Evolutionary conservation across 2,329 filamentous ascomycete genomes (phyloP), one percentile per base, ranked within the genome.

Genomic region (Trichoderma brevicompactum): DNA sequence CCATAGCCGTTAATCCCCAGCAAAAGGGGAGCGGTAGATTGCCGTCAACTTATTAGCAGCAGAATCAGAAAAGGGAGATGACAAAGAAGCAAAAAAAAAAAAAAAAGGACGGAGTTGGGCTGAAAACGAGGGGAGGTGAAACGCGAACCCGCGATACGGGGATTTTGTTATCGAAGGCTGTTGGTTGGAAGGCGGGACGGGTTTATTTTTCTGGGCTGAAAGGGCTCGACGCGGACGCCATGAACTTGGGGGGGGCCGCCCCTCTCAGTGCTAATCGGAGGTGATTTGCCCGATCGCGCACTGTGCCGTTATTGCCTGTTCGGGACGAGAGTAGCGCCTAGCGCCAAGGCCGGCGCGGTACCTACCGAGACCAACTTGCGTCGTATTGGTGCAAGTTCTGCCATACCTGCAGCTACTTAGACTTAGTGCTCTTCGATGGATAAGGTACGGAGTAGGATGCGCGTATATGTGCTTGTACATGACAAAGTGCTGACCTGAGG

Each of bases 1-100:
- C 60, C 68, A 70, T 69, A 17, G 9, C 36, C 34, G 15, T 13
- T 19, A 52, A 32, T 28, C 23, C 36, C 40, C 46, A 17, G 32
- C 32, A 34, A 7, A 15, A 41, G 9, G 41, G 28, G 40, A 58
- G 23, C 23, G 23, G 23, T 28, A 28, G 23, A 5, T 28, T 2
- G 23, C 23, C 23, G 23, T 28, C 23, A 28, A 28, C 23, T 2
- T 28, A 2, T 28, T 3, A 28, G 23, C 23, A 28, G 23, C 23
- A 28, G 23, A 28, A 28, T 28, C 23, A 28, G 23, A 38, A 38
- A 6, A 34, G 6, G 13, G 17, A 36, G 7, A 38, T 7, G 4
- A 34, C 2, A 17, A 23, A 10, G 3, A 7, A 15, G 7, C 5
- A n/a, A 43, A 13, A 36, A 43, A 7, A n/a, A 38, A 10, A 38